Evolutionary conservation across 192 early-diverging fungal genomes (phyloP), one percentile per base, ranked within the genome.

Genomic region (Podila epigama): DNA sequence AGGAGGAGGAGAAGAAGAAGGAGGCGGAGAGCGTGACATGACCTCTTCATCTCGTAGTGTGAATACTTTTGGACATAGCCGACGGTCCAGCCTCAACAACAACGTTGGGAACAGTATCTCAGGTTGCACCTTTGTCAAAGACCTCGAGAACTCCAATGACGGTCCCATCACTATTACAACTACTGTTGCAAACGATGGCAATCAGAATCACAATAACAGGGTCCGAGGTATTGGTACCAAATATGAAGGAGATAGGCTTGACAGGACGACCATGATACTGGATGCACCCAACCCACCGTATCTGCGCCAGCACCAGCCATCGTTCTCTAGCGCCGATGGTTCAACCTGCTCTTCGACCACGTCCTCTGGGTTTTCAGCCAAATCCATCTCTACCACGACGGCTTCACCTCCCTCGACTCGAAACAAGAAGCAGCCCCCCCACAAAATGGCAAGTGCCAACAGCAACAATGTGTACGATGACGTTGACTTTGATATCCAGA

Each of bases 331-430:
- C 15, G n/a, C 29, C 3, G 58, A 72, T 34, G 63, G 55, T 9
- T 73, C 72, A 28, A 51, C 72, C 1, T 68, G 66, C 51, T 77
- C 73, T 35, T 77, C 73, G 1, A 53, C 60, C 4, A 64, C 60
- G 1, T 68, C 73, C 7, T 77, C 73, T 28, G 54, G 50, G 4
- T 64, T 77, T 50, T 51, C 70, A 3, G 51, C 48, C 12, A 60
- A 57, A 1, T 56, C 65, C 3, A 44, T 41, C 13, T 71, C 69
- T 32, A 31, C 40, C 0, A 61, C 70, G 0, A 66, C 70, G 1
- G 18, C 55, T 4, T 75, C 70, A 13, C 42, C 66, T 16, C 44
- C 34, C 4, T 59, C 60, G 8, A 54, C 54, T 1, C 60, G 63
- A 37, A 64, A 42, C 25, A 37, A 34, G 58, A 67, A 63, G 16